phyloP scores from a whole-genome alignment of 176 grass and related monocot species.

The Zoysia pacifica region DNA sequence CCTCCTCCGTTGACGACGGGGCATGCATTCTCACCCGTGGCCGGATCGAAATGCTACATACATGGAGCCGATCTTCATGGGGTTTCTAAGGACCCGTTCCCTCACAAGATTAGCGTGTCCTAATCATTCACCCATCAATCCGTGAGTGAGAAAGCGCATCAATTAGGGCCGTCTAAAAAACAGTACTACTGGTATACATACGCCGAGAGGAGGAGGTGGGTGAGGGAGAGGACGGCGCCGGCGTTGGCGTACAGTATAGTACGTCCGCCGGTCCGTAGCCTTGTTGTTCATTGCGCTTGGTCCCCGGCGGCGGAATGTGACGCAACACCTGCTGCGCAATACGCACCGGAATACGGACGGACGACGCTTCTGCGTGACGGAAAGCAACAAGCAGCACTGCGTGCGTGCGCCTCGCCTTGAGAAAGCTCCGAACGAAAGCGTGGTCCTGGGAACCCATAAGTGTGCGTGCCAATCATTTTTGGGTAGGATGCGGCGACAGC shows the following conservation, averaged over 20 bases:
- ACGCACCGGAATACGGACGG: background rate
- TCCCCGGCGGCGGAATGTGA: slow-evolving; percentile 29
- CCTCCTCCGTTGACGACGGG: background rate
- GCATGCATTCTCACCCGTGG: too few species aligned
- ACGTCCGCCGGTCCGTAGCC: background rate
- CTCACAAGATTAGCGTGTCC: slow-evolving; percentile 38
- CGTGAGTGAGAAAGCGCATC: background rate
- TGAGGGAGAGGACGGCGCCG: background rate
- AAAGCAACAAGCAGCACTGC: background rate
- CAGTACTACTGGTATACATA: background rate
- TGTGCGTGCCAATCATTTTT: too few species aligned
- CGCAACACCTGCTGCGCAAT: slow-evolving; percentile 31
- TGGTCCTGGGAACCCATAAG: too few species aligned
- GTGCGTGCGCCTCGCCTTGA: too few species aligned
- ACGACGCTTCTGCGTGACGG: slow-evolving; percentile 25
- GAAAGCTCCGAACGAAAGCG: too few species aligned
- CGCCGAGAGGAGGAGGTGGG: background rate
- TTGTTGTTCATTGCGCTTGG: background rate
- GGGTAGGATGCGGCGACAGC: too few species aligned
- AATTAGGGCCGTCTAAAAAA: background rate
- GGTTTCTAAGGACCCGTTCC: background rate
- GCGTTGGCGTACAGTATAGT: background rate
- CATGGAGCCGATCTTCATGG: background rate
- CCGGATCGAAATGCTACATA: too few species aligned
- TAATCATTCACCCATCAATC: background rate